Conservation (phyloP, 2,329 filamentous ascomycete species). For the Ceratocystis colombiana region DNA sequence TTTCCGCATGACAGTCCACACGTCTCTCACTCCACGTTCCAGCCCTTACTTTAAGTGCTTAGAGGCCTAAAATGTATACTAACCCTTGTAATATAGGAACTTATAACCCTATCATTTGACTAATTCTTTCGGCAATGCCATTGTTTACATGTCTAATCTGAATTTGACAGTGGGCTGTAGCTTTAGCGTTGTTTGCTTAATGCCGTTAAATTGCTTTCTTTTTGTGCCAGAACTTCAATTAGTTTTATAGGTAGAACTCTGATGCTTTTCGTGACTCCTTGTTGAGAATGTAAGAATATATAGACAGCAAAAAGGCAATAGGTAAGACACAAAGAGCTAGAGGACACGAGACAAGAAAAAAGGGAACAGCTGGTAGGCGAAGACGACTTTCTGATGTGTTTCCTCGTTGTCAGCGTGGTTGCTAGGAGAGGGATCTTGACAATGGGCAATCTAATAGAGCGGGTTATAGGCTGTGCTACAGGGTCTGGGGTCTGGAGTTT, state of each 20-base stretch:
- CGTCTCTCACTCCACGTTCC: too few relatives aligned
- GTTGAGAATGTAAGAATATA: too few relatives aligned
- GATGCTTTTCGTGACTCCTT: too few relatives aligned
- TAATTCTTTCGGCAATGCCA: background rate
- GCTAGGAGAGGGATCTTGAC: slow-evolving; percentile 6
- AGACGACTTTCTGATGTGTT: background rate
- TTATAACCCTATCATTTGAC: background rate
- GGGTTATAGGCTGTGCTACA: background rate
- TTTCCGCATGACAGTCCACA: background rate
- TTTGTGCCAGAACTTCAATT: background rate
- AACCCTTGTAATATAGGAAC: background rate
- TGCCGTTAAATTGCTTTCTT: background rate
- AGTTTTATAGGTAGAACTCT: too few relatives aligned
- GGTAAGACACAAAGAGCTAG: too few relatives aligned
- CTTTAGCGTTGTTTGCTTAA: background rate
- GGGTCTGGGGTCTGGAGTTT: background rate
- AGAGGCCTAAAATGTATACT: background rate
- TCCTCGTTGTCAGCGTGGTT: background rate
- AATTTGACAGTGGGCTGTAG: background rate
- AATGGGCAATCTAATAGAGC: background rate
- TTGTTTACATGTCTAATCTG: background rate
- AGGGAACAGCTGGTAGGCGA: too few relatives aligned
- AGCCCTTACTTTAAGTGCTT: background rate
- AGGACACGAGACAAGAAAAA: too few relatives aligned
- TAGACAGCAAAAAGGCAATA: too few relatives aligned